Conservation (phyloP, 257 asterid species). For the Ligustrum vulgare region DNA sequence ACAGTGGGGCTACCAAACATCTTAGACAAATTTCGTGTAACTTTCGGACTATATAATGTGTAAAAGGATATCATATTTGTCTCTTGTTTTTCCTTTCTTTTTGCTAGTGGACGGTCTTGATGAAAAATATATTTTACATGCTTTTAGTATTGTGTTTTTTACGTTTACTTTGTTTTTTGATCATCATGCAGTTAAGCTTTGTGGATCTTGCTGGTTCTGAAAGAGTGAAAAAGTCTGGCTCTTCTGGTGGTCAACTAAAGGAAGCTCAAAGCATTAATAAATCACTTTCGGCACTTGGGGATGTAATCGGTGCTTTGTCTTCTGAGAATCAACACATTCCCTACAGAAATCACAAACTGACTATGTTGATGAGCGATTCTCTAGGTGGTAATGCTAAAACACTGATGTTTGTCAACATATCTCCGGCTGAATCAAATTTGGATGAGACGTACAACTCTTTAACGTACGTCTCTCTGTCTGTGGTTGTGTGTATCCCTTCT, state of each 20-base stretch:
- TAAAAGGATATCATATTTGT: background rate
- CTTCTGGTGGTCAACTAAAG: conserved; percentile 80
- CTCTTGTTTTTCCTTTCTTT: background rate
- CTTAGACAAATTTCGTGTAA: background rate
- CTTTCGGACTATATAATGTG: background rate
- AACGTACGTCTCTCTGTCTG: conserved; percentile 42
- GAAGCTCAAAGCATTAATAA: conserved; percentile 98
- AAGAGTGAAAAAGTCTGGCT: conserved; percentile 90
- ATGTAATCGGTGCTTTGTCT: conserved; percentile 89
- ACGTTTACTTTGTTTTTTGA: background rate
- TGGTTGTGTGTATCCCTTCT: background rate
- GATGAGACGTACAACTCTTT: conserved; percentile 96
- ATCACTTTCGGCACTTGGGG: conserved; percentile 97
- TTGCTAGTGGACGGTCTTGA: background rate
- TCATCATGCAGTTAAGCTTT: conserved; percentile 74
- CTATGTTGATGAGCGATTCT: conserved; percentile 98
- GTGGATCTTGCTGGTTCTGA: conserved; percentile 99
- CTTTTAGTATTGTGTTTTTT: background rate
- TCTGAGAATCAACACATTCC: conserved; percentile 90
- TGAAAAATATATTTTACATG: background rate
- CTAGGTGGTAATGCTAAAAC: conserved; percentile 98
- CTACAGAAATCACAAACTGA: conserved; percentile 92
- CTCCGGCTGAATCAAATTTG: conserved; percentile 92
- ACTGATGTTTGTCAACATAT: conserved; percentile 85
- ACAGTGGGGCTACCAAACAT: background rate